Evolutionary conservation across 768 basidiomycete species (phyloP).

Genomic region (Myochromella boudieri): DNA sequence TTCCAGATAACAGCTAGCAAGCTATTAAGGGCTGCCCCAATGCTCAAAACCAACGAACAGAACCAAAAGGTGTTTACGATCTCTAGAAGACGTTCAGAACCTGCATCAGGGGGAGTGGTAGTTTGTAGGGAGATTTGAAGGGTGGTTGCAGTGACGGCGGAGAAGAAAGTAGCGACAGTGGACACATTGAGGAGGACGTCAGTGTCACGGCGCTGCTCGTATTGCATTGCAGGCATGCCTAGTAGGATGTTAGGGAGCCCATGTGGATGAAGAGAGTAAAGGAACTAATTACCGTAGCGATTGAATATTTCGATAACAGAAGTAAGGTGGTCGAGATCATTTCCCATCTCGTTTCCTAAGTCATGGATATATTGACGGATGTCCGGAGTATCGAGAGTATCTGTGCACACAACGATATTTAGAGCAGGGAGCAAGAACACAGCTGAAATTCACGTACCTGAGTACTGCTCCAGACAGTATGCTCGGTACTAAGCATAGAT

Average conservation of each 20-base stretch:
- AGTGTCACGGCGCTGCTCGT: constrained; percentile 12
- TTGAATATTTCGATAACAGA: constrained; percentile 5
- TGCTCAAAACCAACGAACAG: constrained; percentile 19
- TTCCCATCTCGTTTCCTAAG: constrained; percentile 2
- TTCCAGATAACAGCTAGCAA: constrained; percentile 11
- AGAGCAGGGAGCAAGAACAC: not conserved
- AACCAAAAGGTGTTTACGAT: constrained; percentile 21
- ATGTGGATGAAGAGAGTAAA: not conserved
- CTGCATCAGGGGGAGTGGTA: not conserved
- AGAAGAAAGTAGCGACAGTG: constrained; percentile 8
- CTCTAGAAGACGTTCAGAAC: not conserved
- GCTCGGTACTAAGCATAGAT: not conserved
- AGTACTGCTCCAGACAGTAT: not conserved
- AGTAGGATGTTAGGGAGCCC: not conserved
- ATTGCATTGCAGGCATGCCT: constrained; percentile 16
- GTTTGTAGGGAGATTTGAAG: constrained; percentile 14
- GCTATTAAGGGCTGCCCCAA: constrained; percentile 21
- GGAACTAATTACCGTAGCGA: constrained; percentile 6
- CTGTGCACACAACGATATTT: not conserved
- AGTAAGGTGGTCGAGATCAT: constrained; percentile 7
- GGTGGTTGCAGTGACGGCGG: constrained; percentile 23
- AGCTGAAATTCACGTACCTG: not conserved
- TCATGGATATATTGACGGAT: constrained; percentile 9
- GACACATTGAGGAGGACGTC: constrained; percentile 11
- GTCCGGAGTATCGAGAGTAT: not conserved